phyloP scores from a whole-genome alignment of 495 filamentous ascomycete species.

The Daldinia grandis region DNA sequence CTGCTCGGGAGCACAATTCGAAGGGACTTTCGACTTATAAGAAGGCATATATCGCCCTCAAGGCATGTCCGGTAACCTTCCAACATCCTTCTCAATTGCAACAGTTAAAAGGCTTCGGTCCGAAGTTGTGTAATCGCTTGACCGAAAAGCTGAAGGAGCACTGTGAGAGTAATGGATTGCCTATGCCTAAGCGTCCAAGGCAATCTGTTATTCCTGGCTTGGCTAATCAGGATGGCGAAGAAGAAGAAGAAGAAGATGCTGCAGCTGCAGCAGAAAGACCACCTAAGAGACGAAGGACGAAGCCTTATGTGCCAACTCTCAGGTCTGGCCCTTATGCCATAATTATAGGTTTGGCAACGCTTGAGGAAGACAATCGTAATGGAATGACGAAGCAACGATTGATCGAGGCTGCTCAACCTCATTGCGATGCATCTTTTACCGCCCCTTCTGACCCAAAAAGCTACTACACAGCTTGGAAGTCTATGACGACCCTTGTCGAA shows the following conservation, averaged over 20 bases:
- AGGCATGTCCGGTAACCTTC: constrained; percentile 77
- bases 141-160: constrained; percentile 72
- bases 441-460: constrained; percentile 71
- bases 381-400: constrained; percentile 74
- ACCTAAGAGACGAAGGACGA: constrained; percentile 72
- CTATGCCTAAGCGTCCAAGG: constrained; percentile 69
- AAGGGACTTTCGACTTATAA: constrained; percentile 79
- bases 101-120: constrained; percentile 76
- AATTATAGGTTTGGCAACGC: constrained; percentile 69
- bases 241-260: constrained; percentile 45
- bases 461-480: constrained; percentile 85
- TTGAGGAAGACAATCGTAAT: constrained; percentile 61
- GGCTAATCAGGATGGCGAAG: constrained; percentile 41
- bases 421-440: constrained; percentile 79
- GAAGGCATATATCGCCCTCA: constrained; percentile 82
- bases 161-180: constrained; percentile 73
- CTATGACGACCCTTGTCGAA: constrained; percentile 78
- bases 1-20: constrained; percentile 72
- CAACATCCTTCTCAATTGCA: constrained; percentile 78
- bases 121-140: constrained; percentile 73
- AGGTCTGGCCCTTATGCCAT: constrained; percentile 80
- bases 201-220: constrained; percentile 40
- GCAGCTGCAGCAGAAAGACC: constrained; percentile 56
- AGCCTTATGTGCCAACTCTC: constrained; percentile 74
- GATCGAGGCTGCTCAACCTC: constrained; percentile 73